Evolutionary conservation across 306 rosid species (phyloP), one percentile per base, ranked within the genome.

Genomic region (Ceratonia siliqua): DNA sequence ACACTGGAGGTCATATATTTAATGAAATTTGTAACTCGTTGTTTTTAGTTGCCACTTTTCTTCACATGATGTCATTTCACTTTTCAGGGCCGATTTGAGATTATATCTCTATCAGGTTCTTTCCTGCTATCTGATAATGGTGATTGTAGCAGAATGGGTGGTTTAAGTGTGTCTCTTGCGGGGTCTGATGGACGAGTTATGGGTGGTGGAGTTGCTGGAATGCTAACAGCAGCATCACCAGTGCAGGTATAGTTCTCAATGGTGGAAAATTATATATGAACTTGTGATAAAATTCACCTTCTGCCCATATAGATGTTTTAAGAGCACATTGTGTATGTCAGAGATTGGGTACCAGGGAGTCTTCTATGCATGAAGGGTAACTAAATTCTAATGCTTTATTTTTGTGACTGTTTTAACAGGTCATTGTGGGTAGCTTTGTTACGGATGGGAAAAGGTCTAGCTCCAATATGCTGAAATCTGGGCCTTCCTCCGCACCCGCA

Each of bases 131-230:
- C 88, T 82, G 93, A 75, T 62, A 73, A 41, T 58, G 91, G 82
- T 18, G 81, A 70, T 48, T 67, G 69, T 65, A 81, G 71, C 62
- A 77, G 86, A 78, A 75, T 80, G 21, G 75, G 89, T 48, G 77
- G 83, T 63, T 75, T 90, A 82, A 85, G 66, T 50, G 87, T 87
- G 32, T 45, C 86, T 43, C 76, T 94, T 39, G 93, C 87, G 5
- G 88, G 91, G 52, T 52, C 85, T 59, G 91, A 87, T 70, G 91
- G 96, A 64, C 85, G 72, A 48, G 85, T 90, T 78, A 57, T 89
- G 65, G 96, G 96, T 28, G 99, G 99, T 7, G 85, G 85, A 43
- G 96, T 94, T 82, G 78, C 82, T 28, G 96, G 95, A 68, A 71
- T 55, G 78, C 90, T 92, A 36, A 57, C 82, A 70, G 97, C 99